These are phyloP conservation scores for Plasmodium coatneyi DNA, from an alignment of 169 alveolate species.

Conservation along the genomic window DNA sequence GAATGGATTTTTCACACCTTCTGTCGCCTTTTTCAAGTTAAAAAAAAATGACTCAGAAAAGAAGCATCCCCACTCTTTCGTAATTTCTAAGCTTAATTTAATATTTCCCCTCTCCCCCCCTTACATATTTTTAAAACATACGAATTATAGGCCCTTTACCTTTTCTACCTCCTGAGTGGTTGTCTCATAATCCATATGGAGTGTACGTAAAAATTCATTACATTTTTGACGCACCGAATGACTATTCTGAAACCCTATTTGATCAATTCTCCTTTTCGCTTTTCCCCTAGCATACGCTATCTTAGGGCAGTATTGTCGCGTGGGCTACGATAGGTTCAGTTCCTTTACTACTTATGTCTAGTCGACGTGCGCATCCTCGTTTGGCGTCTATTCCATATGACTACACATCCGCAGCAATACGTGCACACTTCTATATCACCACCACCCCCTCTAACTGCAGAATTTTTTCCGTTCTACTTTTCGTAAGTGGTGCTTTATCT, in stretches of 20 bases:
- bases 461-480: slow-evolving; percentile 16
- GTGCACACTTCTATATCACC: background rate
- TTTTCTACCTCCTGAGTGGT: slow-evolving; percentile 52
- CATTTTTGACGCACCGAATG: background rate
- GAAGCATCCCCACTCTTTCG: background rate
- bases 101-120: background rate
- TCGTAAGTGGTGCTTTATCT: slow-evolving; percentile 8
- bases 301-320: slow-evolving; percentile 10
- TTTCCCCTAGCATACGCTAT: slow-evolving; percentile 12
- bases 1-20: slow-evolving; percentile 10
- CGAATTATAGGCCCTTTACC: slow-evolving; percentile 36
- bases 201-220: slow-evolving; percentile 16
- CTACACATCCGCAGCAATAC: background rate
- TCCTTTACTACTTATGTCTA: background rate
- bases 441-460: slow-evolving; percentile 1
- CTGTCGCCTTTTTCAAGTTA: slow-evolving; percentile 29
- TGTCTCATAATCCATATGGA: slow-evolving; percentile 33
- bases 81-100: background rate
- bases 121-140: background rate
- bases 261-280: background rate
- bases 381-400: background rate
- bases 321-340: slow-evolving; percentile 11
- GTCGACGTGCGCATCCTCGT: background rate
- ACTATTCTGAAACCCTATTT: background rate
- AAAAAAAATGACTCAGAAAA: background rate